Conservation (phyloP, 2,329 filamentous ascomycete species). For the Xylaria sp. region DNA sequence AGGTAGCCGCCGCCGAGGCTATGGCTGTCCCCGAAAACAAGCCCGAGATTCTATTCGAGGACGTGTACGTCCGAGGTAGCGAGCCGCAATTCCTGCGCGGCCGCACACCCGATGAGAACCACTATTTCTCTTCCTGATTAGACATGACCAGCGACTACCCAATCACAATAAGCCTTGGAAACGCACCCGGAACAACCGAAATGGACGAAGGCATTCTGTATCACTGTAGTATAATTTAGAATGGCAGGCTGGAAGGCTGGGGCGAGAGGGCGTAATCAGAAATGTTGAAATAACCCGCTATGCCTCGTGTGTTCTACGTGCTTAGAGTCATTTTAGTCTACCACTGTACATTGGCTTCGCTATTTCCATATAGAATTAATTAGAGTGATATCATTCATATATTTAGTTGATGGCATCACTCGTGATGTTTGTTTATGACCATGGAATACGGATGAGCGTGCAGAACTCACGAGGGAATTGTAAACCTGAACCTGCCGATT, state of each 20-base stretch:
- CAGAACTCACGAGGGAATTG: not conserved
- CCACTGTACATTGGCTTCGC: conserved; percentile 12
- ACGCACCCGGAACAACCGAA: conserved; percentile 23
- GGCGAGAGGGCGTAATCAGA: conserved; percentile 36
- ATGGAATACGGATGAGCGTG: not conserved
- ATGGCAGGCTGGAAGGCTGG: conserved; percentile 34
- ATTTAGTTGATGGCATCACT: not conserved
- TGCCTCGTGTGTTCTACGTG: conserved; percentile 20
- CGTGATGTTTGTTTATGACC: not conserved
- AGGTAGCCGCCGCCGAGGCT: conserved; percentile 89
- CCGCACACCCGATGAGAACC: conserved; percentile 89
- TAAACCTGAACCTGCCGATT: not conserved
- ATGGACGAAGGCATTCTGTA: conserved; percentile 29
- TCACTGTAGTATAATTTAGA: conserved; percentile 42
- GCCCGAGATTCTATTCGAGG: conserved; percentile 89
- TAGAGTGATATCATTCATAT: not conserved
- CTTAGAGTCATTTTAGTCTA: conserved; percentile 16
- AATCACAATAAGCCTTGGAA: conserved; percentile 22
- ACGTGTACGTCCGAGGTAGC: conserved; percentile 90
- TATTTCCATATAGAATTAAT: conserved; percentile 11
- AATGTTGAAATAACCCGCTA: conserved; percentile 22
- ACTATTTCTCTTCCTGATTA: conserved; percentile 73
- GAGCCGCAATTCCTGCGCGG: conserved; percentile 92
- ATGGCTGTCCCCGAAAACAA: conserved; percentile 85
- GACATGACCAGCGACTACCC: not conserved